Conservation (phyloP, 2,329 filamentous ascomycete genomes). For the Cordyceps cicadae region DNA sequence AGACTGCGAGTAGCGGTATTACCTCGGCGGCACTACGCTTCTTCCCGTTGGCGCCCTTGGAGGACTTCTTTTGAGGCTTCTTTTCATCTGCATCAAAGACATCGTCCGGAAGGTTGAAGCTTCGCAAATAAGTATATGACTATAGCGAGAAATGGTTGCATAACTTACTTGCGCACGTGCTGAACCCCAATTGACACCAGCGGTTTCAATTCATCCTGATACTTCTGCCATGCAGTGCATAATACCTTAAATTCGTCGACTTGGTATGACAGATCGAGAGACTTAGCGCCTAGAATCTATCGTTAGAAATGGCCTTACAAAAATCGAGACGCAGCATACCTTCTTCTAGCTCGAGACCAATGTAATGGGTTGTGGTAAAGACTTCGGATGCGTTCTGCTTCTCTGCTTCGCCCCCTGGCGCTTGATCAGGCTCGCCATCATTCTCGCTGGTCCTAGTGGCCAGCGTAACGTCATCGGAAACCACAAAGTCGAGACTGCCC, state of each 20-base stretch:
- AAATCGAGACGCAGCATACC: slow-evolving; percentile 42
- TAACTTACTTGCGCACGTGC: slow-evolving; percentile 72
- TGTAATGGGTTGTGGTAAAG: slow-evolving; percentile 89
- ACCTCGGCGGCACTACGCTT: slow-evolving; percentile 44
- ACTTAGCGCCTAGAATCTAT: slow-evolving; percentile 49
- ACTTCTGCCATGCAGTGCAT: slow-evolving; percentile 68
- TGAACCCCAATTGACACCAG: slow-evolving; percentile 62
- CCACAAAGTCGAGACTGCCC: slow-evolving; percentile 40
- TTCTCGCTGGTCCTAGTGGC: slow-evolving; percentile 16
- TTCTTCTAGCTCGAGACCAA: slow-evolving; percentile 72
- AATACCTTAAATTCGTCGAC: slow-evolving; percentile 81
- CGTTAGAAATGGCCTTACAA: not conserved
- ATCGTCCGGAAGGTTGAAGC: slow-evolving; percentile 81
- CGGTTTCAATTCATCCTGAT: slow-evolving; percentile 60
- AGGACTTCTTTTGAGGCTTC: slow-evolving; percentile 55
- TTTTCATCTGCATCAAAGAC: slow-evolving; percentile 76
- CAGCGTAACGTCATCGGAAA: slow-evolving; percentile 29
- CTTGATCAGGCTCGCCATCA: slow-evolving; percentile 40
- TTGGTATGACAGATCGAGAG: slow-evolving; percentile 69
- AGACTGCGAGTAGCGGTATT: slow-evolving; percentile 20
- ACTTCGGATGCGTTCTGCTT: slow-evolving; percentile 37
- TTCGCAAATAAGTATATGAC: slow-evolving; percentile 13
- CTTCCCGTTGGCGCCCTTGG: slow-evolving; percentile 34
- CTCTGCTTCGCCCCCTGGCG: slow-evolving; percentile 37
- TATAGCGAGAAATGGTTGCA: slow-evolving; percentile 11